Base-by-base conservation (phyloP, 106 monocot species). In the Dendrobium catenatum region DNA sequence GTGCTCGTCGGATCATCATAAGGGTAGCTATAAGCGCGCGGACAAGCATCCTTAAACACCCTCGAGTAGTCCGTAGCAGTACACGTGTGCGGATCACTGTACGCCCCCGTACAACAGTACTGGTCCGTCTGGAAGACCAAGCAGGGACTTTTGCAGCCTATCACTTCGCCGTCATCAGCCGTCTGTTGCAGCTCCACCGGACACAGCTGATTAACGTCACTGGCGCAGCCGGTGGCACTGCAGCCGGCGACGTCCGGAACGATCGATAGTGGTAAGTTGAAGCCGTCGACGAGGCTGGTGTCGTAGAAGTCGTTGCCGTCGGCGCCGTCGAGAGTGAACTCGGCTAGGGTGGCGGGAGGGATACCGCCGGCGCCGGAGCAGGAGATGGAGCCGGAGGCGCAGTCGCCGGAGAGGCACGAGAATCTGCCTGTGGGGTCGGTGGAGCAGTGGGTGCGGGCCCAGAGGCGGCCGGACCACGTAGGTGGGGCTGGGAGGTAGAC, bases 241-340 rank as follows among this genome's bases (percentile, higher is more conserved):
- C 87, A 90, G 16, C 68, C 46, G 1, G 59, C 9, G 0, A 24
- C 66, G 1, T 80, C 42, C 0, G 91, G 76, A 0, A 29, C 2
- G 0, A 91, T 49, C 2, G 61, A 37, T 9, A 86, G 47, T 26
- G 91, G 88, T 9, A 88, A 0, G 83, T 91, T 91, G 80, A 86
- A 91, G 1, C 91, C 91, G 80, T 91, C 88, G 1, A 91, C 88
- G 8, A 78, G 55, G 77, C 91, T 88, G 9, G 70, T 26, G 76
- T 91, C 86, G 79, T 85, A 91, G 82, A 85, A 85, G 77, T 90
- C 89, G 47, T 79, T 85, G 1, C 78, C 80, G 16, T 19, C 75
- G 40, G n/a, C 44, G 5, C 85, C 86, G 66, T 66, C 31, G 27
- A 91, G 73, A 4, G 83, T 88, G 88, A 91, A 84, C 73, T 90